phyloP scores from a whole-genome alignment of 176 grass and related monocot species.

The Lolium rigidum region DNA sequence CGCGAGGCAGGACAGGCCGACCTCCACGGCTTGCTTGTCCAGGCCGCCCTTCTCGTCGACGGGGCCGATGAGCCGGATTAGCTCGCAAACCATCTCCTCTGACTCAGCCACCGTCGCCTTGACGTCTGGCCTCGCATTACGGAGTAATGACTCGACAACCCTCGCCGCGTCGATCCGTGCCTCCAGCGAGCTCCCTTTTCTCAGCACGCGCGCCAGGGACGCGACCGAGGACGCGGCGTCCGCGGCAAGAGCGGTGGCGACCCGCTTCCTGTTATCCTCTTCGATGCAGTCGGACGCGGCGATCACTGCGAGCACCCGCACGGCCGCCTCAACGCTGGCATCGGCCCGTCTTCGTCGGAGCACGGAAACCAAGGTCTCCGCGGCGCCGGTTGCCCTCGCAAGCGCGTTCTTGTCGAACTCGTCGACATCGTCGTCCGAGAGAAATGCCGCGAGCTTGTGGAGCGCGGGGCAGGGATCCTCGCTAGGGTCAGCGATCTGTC shows the following conservation, averaged over 20 bases:
- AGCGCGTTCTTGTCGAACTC: constrained; percentile 90
- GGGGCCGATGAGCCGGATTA: constrained; percentile 64
- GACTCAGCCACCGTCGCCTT: constrained; percentile 39
- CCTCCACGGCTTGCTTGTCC: constrained; percentile 47
- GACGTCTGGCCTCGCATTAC: constrained; percentile 27
- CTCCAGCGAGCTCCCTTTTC: constrained; percentile 41
- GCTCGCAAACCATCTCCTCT: constrained; percentile 54
- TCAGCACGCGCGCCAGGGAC: constrained; percentile 63
- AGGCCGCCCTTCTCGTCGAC: constrained; percentile 54
- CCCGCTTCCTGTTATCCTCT: constrained; percentile 62
- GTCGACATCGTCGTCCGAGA: constrained; percentile 70
- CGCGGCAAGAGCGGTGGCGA: constrained; percentile 33
- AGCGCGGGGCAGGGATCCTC: constrained; percentile 47
- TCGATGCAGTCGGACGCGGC: constrained; percentile 54
- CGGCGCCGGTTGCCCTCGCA: constrained; percentile 45
- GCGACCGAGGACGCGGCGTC: constrained; percentile 42
- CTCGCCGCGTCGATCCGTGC: constrained; percentile 57
- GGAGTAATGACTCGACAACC: constrained; percentile 56
- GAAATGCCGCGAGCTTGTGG: constrained; percentile 58
- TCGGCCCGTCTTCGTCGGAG: constrained; percentile 27
- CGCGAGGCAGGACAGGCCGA: constrained; percentile 57
- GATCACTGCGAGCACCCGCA: constrained; percentile 57
- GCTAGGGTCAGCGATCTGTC: neutral
- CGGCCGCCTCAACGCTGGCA: constrained; percentile 44
- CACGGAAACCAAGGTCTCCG: constrained; percentile 53